A percentile compares a stretch with the other conserved stretches of the same genome.
These are phyloP conservation scores for Rhododendron mucronatum DNA, from an alignment of 148 eudicot genomes.

Conservation along the genomic window DNA sequence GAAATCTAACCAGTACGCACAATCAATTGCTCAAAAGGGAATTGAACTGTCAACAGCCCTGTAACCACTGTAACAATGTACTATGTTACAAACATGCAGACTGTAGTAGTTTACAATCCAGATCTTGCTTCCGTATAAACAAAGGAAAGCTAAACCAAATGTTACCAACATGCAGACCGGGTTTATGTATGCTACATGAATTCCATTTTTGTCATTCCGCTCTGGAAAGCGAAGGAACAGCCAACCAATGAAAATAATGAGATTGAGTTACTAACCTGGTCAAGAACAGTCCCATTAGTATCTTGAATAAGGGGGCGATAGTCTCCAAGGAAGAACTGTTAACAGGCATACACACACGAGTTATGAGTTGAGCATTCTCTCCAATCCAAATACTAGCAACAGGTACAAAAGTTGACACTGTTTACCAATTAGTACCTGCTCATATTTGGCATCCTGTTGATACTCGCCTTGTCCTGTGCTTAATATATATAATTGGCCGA, in stretches of 20 bases:
- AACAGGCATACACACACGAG: slow-evolving; percentile 12
- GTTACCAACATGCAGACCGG: too few species aligned
- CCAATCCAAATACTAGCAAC: slow-evolving; percentile 4
- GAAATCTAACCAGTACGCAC: neutral
- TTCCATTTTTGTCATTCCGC: neutral
- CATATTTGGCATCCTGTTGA: slow-evolving; percentile 85
- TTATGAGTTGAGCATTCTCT: neutral
- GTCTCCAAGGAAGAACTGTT: slow-evolving; percentile 96
- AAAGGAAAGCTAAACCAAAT: neutral
- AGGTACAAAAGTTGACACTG: neutral
- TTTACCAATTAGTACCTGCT: slow-evolving; percentile 57
- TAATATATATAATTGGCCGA: slow-evolving; percentile 85
- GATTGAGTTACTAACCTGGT: slow-evolving; percentile 59
- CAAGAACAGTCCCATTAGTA: slow-evolving; percentile 84
- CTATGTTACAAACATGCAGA: neutral
- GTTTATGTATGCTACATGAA: neutral
- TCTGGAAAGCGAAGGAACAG: neutral
- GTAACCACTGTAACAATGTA: neutral
- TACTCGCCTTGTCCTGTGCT: slow-evolving; percentile 93
- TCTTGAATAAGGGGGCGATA: slow-evolving; percentile 94
- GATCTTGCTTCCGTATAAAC: too few species aligned
- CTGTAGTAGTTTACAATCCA: neutral
- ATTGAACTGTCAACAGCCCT: neutral
- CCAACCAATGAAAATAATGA: neutral
- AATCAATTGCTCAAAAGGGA: neutral